phyloP scores from a whole-genome alignment of 2,329 filamentous ascomycete species.

The Fusarium brachygibbosum region DNA sequence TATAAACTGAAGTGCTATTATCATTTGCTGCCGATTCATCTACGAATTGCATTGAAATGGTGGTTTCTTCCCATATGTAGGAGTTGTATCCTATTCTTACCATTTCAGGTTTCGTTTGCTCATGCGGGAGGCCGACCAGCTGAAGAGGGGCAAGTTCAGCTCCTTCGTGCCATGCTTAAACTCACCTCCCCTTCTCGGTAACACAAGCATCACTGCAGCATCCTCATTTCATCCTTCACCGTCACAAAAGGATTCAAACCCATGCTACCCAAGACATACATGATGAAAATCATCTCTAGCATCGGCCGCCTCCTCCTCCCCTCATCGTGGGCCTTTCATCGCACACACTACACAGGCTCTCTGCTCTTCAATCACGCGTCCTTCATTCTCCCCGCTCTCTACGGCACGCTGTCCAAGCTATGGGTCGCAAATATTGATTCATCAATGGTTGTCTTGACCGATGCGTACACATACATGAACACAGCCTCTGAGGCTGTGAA shows the following conservation, averaged over 20 bases:
- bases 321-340: constrained; percentile 19
- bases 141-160: constrained; percentile 3
- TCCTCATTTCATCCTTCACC: accelerated
- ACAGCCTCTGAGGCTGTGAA: constrained; percentile 77
- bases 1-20: too few relatives aligned
- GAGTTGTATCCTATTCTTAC: too few relatives aligned
- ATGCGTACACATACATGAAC: constrained; percentile 76
- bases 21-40: too few relatives aligned
- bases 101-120: neutral
- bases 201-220: neutral
- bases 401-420: constrained; percentile 75
- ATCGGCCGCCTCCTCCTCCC: neutral
- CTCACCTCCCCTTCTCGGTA: neutral
- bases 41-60: too few relatives aligned
- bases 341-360: constrained; percentile 64
- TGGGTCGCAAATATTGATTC: constrained; percentile 78
- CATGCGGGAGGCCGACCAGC: constrained; percentile 31
- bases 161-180: neutral
- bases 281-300: constrained; percentile 22
- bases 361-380: constrained; percentile 73
- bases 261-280: accelerated
- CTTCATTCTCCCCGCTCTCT: constrained; percentile 76
- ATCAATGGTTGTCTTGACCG: constrained; percentile 57
- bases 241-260: accelerated
- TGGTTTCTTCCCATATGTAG: too few relatives aligned